phyloP scores from a whole-genome alignment of 2,329 filamentous ascomycete species.

The Colletotrichum sp. region DNA sequence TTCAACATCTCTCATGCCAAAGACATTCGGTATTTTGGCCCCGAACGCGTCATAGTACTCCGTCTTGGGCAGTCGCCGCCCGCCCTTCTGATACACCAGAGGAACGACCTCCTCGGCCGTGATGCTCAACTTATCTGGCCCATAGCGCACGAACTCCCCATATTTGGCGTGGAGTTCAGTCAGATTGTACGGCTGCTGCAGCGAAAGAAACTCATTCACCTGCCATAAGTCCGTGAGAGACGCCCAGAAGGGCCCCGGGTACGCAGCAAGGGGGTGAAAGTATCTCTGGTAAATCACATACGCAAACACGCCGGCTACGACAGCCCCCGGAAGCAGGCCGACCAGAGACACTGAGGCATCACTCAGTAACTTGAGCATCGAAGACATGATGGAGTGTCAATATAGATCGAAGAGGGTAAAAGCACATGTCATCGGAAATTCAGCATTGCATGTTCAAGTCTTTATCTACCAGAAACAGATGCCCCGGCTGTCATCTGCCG shows the following conservation, averaged over 20 bases:
- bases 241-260: slow-evolving; percentile 1
- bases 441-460: background rate
- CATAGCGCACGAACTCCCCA: slow-evolving; percentile 1
- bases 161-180: background rate
- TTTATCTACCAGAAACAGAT: background rate
- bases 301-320: background rate
- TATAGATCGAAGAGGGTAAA: background rate
- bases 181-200: slow-evolving; percentile 4
- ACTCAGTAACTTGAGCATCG: background rate
- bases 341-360: background rate
- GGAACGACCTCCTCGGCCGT: slow-evolving; percentile 9
- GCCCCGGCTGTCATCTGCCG: background rate
- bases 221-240: slow-evolving; percentile 7
- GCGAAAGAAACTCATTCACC: slow-evolving; percentile 1
- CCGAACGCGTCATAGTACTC: slow-evolving; percentile 9
- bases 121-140: slow-evolving; percentile 9
- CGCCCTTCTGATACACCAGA: slow-evolving; percentile 3
- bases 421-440: background rate
- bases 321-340: background rate
- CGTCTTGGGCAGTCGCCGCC: slow-evolving; percentile 8
- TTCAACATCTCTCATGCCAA: background rate
- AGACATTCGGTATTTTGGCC: background rate
- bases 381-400: background rate
- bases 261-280: background rate
- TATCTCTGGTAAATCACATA: slow-evolving; percentile 5